Percentiles rank a stretch among this genome's conserved stretches.
Evolutionary conservation across 352 stramenopile species (phyloP).

Genomic region (Phytophthora multivora): DNA sequence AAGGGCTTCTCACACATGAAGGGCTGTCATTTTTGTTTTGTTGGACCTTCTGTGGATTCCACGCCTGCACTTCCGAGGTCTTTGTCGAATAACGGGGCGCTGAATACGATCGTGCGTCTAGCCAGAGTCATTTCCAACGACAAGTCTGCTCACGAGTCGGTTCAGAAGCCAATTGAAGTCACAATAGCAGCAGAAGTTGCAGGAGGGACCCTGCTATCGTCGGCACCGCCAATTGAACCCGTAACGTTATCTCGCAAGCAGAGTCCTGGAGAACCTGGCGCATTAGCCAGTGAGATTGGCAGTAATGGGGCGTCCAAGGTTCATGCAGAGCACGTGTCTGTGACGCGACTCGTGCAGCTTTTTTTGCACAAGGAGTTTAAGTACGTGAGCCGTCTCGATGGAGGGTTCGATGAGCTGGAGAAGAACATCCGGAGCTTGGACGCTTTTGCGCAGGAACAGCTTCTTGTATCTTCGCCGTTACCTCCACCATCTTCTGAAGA

Average conservation of each 20-base stretch:
- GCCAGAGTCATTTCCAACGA: slow-evolving; percentile 67
- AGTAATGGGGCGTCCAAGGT: slow-evolving; percentile 36
- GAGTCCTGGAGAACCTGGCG: slow-evolving; percentile 32
- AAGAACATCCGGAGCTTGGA: slow-evolving; percentile 68
- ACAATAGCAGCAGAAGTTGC: slow-evolving; percentile 9
- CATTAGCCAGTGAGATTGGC: slow-evolving; percentile 39
- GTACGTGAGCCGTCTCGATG: slow-evolving; percentile 83
- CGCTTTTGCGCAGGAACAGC: slow-evolving; percentile 66
- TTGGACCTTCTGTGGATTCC: slow-evolving; percentile 60
- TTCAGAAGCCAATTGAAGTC: slow-evolving; percentile 22
- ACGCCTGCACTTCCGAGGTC: slow-evolving; percentile 27
- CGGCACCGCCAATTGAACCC: slow-evolving; percentile 1
- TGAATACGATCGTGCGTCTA: slow-evolving; percentile 63
- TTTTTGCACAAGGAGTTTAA: slow-evolving; percentile 89
- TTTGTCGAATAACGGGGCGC: slow-evolving; percentile 37
- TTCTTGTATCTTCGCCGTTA: slow-evolving; percentile 59
- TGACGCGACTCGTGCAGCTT: slow-evolving; percentile 83
- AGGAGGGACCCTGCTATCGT: slow-evolving; percentile 7
- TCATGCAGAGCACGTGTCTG: slow-evolving; percentile 63
- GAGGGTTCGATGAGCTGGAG: slow-evolving; percentile 84
- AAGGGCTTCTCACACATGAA: slow-evolving; percentile 88
- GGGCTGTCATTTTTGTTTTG: slow-evolving; percentile 90
- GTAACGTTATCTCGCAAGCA: slow-evolving; percentile 27
- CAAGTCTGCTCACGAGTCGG: slow-evolving; percentile 30
- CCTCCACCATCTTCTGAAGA: slow-evolving; percentile 6